These are phyloP conservation scores for Aaosphaeria pasadenensis DNA, from an alignment of 2,329 filamentous ascomycete species.

Conservation along the genomic window DNA sequence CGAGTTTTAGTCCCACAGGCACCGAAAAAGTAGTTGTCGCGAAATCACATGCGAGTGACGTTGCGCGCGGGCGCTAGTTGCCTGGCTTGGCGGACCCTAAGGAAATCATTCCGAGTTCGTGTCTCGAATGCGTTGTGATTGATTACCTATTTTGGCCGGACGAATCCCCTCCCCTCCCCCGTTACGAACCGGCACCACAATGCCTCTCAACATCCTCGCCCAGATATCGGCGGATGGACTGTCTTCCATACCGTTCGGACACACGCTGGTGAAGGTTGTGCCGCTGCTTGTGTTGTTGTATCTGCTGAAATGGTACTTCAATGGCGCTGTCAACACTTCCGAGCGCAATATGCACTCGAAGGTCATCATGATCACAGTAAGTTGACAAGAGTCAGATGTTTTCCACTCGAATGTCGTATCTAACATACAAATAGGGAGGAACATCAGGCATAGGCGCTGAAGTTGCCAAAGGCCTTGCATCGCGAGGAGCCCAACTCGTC, in stretches of 20 bases:
- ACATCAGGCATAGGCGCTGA: conserved; percentile 88
- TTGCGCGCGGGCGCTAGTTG: too few relatives aligned
- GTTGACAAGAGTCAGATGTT: conserved; percentile 6
- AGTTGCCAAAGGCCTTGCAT: conserved; percentile 70
- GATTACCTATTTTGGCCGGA: too few relatives aligned
- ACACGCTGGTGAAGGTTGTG: conserved; percentile 51
- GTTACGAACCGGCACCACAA: conserved; percentile 28
- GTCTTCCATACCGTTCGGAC: conserved; percentile 52
- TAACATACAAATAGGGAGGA: conserved; percentile 58
- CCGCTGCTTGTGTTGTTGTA: conserved; percentile 53
- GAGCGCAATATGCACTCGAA: conserved; percentile 90
- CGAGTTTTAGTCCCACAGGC: too few relatives aligned
- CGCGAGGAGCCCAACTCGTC: conserved; percentile 83
- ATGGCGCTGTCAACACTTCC: conserved; percentile 69
- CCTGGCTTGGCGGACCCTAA: too few relatives aligned
- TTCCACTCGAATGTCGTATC: conserved; percentile 7
- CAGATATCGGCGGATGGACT: conserved; percentile 55
- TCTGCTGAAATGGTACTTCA: conserved; percentile 71
- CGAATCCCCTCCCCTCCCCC: not conserved
- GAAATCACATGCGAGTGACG: too few relatives aligned
- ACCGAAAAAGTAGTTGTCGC: too few relatives aligned
- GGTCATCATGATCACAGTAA: conserved; percentile 85
- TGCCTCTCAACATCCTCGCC: conserved; percentile 61
- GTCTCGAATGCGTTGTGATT: too few relatives aligned
- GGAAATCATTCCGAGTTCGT: too few relatives aligned